Conservation (phyloP, 257 asterid species). For the Solanum lycopersicoides region DNA sequence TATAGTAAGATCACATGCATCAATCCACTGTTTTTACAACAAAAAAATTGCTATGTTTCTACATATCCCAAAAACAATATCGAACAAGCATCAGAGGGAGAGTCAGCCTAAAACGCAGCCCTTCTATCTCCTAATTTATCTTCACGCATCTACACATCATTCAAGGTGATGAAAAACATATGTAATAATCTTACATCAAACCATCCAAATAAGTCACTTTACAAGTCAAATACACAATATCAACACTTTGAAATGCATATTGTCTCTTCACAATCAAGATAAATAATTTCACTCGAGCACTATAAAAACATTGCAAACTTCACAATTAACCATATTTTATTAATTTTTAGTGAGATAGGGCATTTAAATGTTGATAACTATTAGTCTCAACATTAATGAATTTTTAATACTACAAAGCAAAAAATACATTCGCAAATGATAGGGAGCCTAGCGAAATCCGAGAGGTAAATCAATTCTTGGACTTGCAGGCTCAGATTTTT, state of each 20-base stretch:
- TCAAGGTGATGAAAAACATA: background rate
- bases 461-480: slow-evolving; percentile 77
- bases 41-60: background rate
- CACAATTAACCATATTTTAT: background rate
- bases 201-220: background rate
- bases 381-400: background rate
- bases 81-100: background rate
- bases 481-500: slow-evolving; percentile 59
- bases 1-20: background rate
- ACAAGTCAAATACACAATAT: background rate
- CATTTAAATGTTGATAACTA: background rate
- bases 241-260: background rate
- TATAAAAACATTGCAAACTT: background rate
- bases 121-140: background rate
- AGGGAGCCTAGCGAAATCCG: slow-evolving; percentile 67
- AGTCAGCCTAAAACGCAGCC: background rate
- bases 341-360: background rate
- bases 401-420: background rate
- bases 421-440: slow-evolving; percentile 71
- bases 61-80: background rate
- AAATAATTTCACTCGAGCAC: background rate
- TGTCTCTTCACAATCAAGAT: background rate
- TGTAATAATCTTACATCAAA: background rate
- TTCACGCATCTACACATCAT: background rate
- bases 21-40: background rate